phyloP scores from a whole-genome alignment of 345 rosid genomes.

The Populus deltoides region DNA sequence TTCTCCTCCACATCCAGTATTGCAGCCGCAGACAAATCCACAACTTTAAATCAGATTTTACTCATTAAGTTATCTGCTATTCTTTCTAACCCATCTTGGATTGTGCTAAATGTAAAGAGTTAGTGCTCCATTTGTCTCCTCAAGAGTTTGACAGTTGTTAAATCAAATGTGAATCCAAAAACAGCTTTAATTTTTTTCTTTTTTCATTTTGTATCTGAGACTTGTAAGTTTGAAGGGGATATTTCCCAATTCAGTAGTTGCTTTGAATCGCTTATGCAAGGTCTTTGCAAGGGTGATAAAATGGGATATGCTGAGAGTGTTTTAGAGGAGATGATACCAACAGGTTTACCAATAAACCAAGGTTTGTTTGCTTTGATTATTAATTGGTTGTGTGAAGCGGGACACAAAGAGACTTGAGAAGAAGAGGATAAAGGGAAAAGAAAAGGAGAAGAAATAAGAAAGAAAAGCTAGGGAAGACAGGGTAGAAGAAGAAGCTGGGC shows the following conservation, averaged over 20 bases:
- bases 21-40: constrained; percentile 15
- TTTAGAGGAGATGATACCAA: constrained; percentile 57
- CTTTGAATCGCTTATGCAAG: constrained; percentile 66
- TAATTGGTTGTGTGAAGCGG: constrained; percentile 37
- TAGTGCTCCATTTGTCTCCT: constrained; percentile 48
- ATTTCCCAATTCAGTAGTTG: constrained; percentile 49
- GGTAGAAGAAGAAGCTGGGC: no score
- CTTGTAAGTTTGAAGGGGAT: constrained; percentile 54
- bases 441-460: no score
- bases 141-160: constrained; percentile 50
- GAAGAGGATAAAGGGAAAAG: no score
- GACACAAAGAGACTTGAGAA: no score
- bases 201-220: constrained; percentile 44
- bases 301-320: constrained; percentile 49
- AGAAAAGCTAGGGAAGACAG: no score
- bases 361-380: constrained; percentile 60
- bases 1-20: not conserved
- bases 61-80: constrained; percentile 39
- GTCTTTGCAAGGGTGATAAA: constrained; percentile 50
- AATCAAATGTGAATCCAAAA: constrained; percentile 50
- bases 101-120: constrained; percentile 41
- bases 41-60: constrained; percentile 34
- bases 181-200: constrained; percentile 58
- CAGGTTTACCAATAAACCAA: constrained; percentile 46
- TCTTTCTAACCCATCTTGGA: constrained; percentile 54